Evolutionary conservation across 345 rosid genomes (phyloP), one percentile per base, ranked within the genome.

Genomic region (Psidium guajava): DNA sequence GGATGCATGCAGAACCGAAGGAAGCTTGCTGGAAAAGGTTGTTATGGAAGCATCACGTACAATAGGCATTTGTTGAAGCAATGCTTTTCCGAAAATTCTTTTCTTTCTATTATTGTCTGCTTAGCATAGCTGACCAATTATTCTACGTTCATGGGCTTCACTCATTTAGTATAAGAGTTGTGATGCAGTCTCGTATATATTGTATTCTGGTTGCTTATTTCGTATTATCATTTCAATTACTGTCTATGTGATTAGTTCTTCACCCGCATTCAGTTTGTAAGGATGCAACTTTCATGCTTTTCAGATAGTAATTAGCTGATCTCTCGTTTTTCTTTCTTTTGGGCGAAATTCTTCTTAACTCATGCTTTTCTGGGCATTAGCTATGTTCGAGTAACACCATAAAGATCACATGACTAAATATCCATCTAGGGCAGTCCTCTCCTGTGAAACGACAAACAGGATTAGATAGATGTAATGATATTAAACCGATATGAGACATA

Each of bases 11-110:
- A 90, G 89, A 85, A 49, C 85, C 4, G 98, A 93, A 86, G 98
- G 94, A 51, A 90, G 92, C 92, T 88, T 86, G 86, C 91, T 96
- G 86, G 99, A 98, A 91, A 97, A 97, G 98, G 98, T 96, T 16
- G 12, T 20, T 82, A 32, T 82, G 40, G 32, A 8, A 27, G 54
- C 47, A 47, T 64, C 75, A 75, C 3, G 6, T 77, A 28, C 52
- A 55, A 20, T 53, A 52, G 47, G 80, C 77, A 69, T 69, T 36
- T 82, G 40, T n/a, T 53, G 14, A 82, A 36, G 28, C 40, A 81
- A 24, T 81, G 50, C 54, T 49, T 54, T 12, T 49, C 18, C 32
- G 9, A 44, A 81, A 81, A 7, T 53, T 82, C 42, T 32, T 15
- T 54, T 82, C 74, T 61, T 64, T 64, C 18, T 28, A 16, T 64